Evolutionary conservation across 345 rosid species (phyloP).

Genomic region (Linum usitatissimum): DNA sequence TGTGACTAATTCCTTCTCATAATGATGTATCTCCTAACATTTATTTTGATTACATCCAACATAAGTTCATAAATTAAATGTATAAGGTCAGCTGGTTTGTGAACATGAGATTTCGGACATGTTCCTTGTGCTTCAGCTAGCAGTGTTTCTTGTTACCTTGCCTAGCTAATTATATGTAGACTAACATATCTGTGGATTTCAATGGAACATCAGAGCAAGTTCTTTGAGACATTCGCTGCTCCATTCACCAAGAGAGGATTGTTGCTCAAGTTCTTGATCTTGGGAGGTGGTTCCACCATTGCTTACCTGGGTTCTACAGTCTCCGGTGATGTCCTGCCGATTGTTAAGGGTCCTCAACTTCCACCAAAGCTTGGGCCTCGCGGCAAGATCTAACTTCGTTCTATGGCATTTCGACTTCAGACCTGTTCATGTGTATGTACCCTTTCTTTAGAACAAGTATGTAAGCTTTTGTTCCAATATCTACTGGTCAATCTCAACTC

Average conservation of each 20-base stretch:
- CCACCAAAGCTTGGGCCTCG: slow-evolving; percentile 85
- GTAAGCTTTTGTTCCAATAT: slow-evolving; percentile 11
- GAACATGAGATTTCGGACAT: too few relatives aligned
- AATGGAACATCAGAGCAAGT: slow-evolving; percentile 69
- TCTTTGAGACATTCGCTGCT: slow-evolving; percentile 84
- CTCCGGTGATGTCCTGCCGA: slow-evolving; percentile 66
- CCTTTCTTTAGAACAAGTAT: slow-evolving; percentile 15
- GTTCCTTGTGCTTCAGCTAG: too few relatives aligned
- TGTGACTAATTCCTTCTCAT: not conserved
- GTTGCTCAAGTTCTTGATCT: slow-evolving; percentile 80
- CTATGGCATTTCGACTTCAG: not conserved
- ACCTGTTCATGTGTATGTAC: slow-evolving; percentile 18
- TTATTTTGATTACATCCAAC: not conserved
- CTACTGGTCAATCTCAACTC: not conserved
- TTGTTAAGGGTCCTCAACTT: slow-evolving; percentile 90
- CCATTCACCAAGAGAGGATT: slow-evolving; percentile 95
- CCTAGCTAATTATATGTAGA: too few relatives aligned
- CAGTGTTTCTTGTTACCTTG: too few relatives aligned
- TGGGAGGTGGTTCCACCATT: slow-evolving; percentile 73
- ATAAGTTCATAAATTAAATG: too few relatives aligned
- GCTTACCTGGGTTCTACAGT: slow-evolving; percentile 62
- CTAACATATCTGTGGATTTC: not conserved
- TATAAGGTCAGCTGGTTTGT: too few relatives aligned
- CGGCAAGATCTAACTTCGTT: slow-evolving; percentile 57
- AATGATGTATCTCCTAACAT: not conserved